phyloP scores from a whole-genome alignment of 2,329 filamentous ascomycete genomes.

The Epichloe coenophiala region DNA sequence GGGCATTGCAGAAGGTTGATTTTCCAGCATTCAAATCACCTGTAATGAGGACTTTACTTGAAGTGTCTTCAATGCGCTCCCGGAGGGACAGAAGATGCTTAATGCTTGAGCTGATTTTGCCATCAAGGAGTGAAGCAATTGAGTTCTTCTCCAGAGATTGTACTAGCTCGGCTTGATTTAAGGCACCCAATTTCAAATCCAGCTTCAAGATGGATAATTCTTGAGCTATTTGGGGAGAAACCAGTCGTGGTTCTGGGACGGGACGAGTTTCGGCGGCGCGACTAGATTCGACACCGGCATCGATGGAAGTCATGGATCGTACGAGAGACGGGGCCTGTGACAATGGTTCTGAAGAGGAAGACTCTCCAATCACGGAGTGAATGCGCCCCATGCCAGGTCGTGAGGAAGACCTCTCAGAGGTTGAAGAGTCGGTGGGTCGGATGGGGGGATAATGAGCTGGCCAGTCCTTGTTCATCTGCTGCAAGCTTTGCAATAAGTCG shows the following conservation, averaged over 20 bases:
- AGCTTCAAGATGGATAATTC: conserved; percentile 94
- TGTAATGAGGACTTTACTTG: conserved; percentile 91
- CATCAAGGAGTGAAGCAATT: conserved; percentile 79
- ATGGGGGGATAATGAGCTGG: conserved; percentile 90
- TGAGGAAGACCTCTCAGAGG: conserved; percentile 33
- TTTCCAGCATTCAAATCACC: conserved; percentile 96
- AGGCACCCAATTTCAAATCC: conserved; percentile 75
- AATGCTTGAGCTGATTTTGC: conserved; percentile 87
- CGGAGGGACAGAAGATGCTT: conserved; percentile 76
- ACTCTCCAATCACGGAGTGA: conserved; percentile 43
- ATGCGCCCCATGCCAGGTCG: conserved; percentile 52
- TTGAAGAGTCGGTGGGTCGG: conserved; percentile 40
- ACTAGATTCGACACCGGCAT: conserved; percentile 56
- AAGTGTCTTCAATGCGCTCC: conserved; percentile 92
- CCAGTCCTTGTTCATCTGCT: conserved; percentile 84
- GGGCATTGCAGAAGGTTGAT: conserved; percentile 97
- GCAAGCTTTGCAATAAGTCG: conserved; percentile 68
- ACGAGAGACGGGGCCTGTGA: conserved; percentile 39
- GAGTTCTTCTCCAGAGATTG: conserved; percentile 89
- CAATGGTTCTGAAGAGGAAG: conserved; percentile 20
- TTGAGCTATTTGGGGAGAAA: conserved; percentile 84
- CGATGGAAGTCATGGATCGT: conserved; percentile 61
- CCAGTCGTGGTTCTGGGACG: conserved; percentile 61
- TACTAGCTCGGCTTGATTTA: conserved; percentile 81
- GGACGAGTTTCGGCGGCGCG: conserved; percentile 49